Conservation (phyloP, 176 grass and related monocot genomes). For the Hordeum vulgare region MorexV3_pseudomolecules_assembly NC_058518.1:346381113-346381612, state of each 20-base stretch:
- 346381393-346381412: slow-evolving; percentile 15
- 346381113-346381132: neutral
- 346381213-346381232: slow-evolving; percentile 89
- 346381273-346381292: slow-evolving; percentile 8
- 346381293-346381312: neutral
- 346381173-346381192: neutral
- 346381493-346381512: neutral
- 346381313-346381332: neutral
- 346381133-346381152: neutral
- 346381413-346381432: neutral
- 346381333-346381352: neutral
- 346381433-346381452: slow-evolving; percentile 37
- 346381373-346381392: slow-evolving; percentile 7
- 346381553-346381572: neutral
- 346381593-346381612: slow-evolving; percentile 12
- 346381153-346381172: neutral
- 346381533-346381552: neutral
- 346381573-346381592: neutral
- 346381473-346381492: neutral
- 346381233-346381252: slow-evolving; percentile 59
- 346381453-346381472: neutral
- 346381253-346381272: slow-evolving; percentile 82
- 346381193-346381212: slow-evolving; percentile 55
- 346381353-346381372: neutral
- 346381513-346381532: neutral